phyloP scores from a whole-genome alignment of 164 flowering plant species.

The Litsea cubeba region DNA sequence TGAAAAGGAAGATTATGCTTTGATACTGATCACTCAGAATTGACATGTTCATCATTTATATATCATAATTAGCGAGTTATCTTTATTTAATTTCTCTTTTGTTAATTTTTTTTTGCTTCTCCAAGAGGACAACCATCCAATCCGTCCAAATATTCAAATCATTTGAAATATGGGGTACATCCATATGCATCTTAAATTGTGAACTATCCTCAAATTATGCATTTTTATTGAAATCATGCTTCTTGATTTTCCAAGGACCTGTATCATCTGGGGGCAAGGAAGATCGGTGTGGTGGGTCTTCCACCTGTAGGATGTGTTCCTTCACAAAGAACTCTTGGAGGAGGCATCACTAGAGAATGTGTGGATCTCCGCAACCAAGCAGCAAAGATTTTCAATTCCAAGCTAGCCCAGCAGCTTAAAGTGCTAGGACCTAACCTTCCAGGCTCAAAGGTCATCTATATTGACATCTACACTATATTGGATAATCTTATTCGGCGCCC shows the following conservation, averaged over 20 bases:
- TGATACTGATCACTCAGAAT: too few species aligned
- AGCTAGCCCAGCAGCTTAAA: conserved; percentile 12
- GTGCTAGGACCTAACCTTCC: conserved; percentile 7
- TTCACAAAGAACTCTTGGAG: conserved; percentile 35
- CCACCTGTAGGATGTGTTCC: conserved; percentile 46
- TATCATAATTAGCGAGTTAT: too few species aligned
- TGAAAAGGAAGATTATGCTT: too few species aligned
- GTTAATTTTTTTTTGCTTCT: too few species aligned
- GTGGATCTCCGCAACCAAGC: conserved; percentile 23
- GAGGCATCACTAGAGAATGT: conserved; percentile 32
- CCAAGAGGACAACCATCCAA: too few species aligned
- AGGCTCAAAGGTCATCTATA: conserved; percentile 10
- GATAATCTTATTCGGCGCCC: conserved; percentile 20
- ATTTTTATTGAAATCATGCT: too few species aligned
- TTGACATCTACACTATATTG: conserved; percentile 33
- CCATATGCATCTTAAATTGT: too few species aligned
- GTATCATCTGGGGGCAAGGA: conserved; percentile 29
- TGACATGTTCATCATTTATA: too few species aligned
- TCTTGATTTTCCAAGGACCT: conserved; percentile 22
- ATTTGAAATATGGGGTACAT: too few species aligned
- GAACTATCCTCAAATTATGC: too few species aligned
- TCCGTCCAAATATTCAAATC: too few species aligned
- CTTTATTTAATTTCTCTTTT: too few species aligned
- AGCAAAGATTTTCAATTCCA: conserved; percentile 28
- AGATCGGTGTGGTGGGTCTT: conserved; percentile 27